Conservation (phyloP, 192 early-diverging fungal genomes). For the Gorgonomyces haynaldii region DNA sequence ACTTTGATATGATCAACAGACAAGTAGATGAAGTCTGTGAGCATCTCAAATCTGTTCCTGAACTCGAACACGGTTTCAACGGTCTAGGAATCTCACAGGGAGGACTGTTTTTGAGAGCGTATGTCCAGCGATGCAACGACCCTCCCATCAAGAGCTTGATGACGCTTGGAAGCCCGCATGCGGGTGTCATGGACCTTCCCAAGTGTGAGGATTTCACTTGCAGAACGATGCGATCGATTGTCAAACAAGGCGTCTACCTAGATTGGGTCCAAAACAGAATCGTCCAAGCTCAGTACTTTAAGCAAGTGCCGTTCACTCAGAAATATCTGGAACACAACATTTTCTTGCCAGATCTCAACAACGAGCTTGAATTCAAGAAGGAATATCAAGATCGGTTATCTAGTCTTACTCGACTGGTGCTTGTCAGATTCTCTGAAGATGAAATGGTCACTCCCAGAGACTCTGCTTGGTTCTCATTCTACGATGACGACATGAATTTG, state of each 20-base stretch:
- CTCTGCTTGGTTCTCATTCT: constrained; percentile 17
- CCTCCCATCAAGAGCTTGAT: constrained; percentile 65
- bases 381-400: constrained; percentile 48
- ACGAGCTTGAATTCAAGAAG: constrained; percentile 49
- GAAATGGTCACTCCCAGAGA: constrained; percentile 50
- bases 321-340: constrained; percentile 65
- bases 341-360: constrained; percentile 84
- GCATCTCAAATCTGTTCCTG: constrained; percentile 40
- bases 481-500: neutral
- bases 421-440: constrained; percentile 72
- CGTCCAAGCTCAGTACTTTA: constrained; percentile 93
- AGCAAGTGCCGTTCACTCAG: constrained; percentile 50
- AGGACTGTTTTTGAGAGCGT: constrained; percentile 61
- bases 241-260: constrained; percentile 69
- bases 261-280: constrained; percentile 70
- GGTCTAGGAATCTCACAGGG: constrained; percentile 88
- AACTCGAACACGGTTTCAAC: constrained; percentile 70
- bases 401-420: constrained; percentile 63
- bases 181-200: constrained; percentile 67
- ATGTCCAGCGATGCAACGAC: constrained; percentile 70
- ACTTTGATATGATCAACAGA: constrained; percentile 73
- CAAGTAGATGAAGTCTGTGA: constrained; percentile 75
- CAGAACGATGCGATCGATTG: constrained; percentile 62
- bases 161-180: constrained; percentile 79
- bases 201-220: constrained; percentile 59